Base-by-base conservation (phyloP, 495 filamentous ascomycete species). In the Neurospora africana region DNA sequence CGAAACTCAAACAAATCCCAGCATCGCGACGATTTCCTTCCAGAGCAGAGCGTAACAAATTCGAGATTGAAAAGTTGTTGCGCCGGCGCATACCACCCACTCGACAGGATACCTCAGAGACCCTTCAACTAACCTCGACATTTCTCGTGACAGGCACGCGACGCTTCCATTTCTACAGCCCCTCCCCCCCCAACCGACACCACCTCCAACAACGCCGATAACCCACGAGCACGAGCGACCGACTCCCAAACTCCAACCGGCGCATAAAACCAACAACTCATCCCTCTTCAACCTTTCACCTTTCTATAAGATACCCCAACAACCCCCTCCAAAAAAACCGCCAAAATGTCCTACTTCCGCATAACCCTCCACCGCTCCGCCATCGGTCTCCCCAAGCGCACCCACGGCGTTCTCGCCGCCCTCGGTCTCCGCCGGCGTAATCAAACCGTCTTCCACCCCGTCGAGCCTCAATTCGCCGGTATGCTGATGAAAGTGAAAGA, bases 401-500 rank as follows among this genome's bases (percentile, higher is more conserved):
- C 90, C 73, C 87, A 88, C 82, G 93, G 91, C 75, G 92, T 97
- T 69, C 91, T 99, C 68, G 87, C 89, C 76, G 92, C 96, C 9
- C 90, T 99, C 39, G 96, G 96, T 35, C 87, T 99, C 44, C 92
- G 91, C 72, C 92, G 93, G 79, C 91, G 95, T 75, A 91, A 91
- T 87, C 87, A 87, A 73, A 95, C 92, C 72, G 96, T 98, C 75
- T 99, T 97, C 87, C 91, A 97, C 79, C 91, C 92, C 39, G 95
- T 97, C 71, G 88, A 88, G 36, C 86, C 89, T 21, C 89, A 94
- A 73, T 87, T 92, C 70, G 96, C 96, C 5, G 96, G 96, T 81
- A 93, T 97, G 83, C 95, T 99, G 81, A 92, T 98, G 89, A 93
- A 92, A 81, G 94, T 99, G 68, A 99, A 99, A 82, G 96, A 99